Evolutionary conservation across 208 protist genomes (phyloP).

Genomic region (Phytomonas sp.): DNA sequence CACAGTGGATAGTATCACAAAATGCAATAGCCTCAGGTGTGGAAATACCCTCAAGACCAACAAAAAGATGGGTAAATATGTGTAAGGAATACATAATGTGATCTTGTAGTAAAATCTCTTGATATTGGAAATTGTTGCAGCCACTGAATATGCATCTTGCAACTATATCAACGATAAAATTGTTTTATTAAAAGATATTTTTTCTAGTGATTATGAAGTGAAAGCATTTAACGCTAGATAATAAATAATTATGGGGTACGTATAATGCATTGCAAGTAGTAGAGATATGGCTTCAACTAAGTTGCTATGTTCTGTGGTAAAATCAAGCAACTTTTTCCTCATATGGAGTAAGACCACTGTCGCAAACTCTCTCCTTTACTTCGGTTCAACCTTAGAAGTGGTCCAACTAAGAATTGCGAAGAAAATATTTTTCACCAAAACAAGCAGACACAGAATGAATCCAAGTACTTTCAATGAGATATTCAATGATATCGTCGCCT

Average conservation of each 20-base stretch:
- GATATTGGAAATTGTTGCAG: background rate
- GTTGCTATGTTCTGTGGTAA: background rate
- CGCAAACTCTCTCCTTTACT: background rate
- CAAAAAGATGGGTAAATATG: background rate
- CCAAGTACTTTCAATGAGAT: slow-evolving; percentile 23
- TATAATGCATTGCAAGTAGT: background rate
- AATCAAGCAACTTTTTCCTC: background rate
- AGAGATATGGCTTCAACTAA: slow-evolving; percentile 6
- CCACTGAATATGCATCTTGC: background rate
- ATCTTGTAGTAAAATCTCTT: background rate
- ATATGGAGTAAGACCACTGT: background rate
- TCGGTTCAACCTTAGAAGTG: background rate
- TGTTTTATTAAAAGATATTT: slow-evolving; percentile 12
- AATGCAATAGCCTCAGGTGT: background rate
- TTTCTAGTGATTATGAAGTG: background rate
- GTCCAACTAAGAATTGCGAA: background rate
- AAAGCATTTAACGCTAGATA: background rate
- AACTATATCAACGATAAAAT: background rate
- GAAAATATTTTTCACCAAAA: background rate
- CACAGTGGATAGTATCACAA: background rate
- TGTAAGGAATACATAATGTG: background rate
- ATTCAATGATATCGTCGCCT: slow-evolving; percentile 41
- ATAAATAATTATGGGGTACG: background rate
- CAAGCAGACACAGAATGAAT: slow-evolving; percentile 29
- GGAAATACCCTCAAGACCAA: slow-evolving; percentile 4